Evolutionary conservation across 768 basidiomycete species (phyloP).

Genomic region (Dioszegia aurantiaca): DNA sequence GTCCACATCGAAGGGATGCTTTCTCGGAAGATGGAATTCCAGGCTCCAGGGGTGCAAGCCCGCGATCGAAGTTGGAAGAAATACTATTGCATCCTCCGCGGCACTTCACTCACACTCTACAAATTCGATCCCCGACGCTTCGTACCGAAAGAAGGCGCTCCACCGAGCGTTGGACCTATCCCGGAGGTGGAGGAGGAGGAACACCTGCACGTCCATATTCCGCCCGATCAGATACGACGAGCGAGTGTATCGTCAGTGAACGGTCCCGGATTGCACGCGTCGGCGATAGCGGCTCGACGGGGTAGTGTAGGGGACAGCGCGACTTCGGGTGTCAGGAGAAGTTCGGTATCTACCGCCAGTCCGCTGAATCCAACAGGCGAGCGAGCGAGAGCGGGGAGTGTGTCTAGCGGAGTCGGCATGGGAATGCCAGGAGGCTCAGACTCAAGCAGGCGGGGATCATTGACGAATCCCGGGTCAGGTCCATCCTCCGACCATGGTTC

Average conservation of each 20-base stretch:
- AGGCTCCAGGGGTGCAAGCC: conserved; percentile 76
- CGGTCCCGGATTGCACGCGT: conserved; percentile 5
- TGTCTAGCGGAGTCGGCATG: neutral
- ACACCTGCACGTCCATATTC: conserved; percentile 51
- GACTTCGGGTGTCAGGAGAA: neutral
- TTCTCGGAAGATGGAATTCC: conserved; percentile 92
- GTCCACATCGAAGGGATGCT: conserved; percentile 76
- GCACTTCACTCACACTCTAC: conserved; percentile 75
- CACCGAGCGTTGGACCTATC: conserved; percentile 31
- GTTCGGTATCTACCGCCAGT: neutral
- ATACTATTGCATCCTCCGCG: conserved; percentile 82
- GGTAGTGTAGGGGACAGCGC: conserved; percentile 5
- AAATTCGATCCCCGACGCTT: conserved; percentile 53
- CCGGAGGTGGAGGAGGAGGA: conserved; percentile 42
- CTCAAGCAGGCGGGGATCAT: conserved; percentile 5
- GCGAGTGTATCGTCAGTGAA: conserved; percentile 8
- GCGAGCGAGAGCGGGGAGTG: neutral
- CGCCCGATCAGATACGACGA: conserved; percentile 28
- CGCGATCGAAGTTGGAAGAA: conserved; percentile 88
- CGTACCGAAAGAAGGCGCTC: conserved; percentile 38
- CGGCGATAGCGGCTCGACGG: conserved; percentile 1
- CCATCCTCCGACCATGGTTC: neutral
- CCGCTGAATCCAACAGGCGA: neutral
- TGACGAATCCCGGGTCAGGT: neutral
- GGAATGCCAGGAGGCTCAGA: neutral